These are phyloP conservation scores for Gymnopus androsaceus DNA, from an alignment of 1,284 basidiomycete species.

Conservation along the genomic window DNA sequence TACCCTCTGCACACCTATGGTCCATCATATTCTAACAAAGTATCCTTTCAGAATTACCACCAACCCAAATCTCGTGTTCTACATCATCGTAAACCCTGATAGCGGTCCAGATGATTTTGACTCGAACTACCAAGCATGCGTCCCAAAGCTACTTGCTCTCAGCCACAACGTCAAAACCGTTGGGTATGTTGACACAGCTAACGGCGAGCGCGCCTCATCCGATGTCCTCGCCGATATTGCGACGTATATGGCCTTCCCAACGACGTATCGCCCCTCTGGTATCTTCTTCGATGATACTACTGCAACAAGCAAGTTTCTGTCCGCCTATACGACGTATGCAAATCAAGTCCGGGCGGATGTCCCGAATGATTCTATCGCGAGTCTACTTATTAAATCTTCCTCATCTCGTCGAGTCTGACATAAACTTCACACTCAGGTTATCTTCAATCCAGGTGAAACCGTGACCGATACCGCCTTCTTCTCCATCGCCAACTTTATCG, in stretches of 20 bases:
- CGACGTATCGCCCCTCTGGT: slow-evolving; percentile 32
- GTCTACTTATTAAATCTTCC: too few species aligned
- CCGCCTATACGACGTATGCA: too few species aligned
- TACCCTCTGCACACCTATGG: too few species aligned
- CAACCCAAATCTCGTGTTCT: slow-evolving; percentile 32
- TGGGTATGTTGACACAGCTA: slow-evolving; percentile 36
- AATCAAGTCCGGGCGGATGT: too few species aligned
- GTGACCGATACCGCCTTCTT: slow-evolving; percentile 20
- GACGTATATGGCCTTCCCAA: slow-evolving; percentile 35
- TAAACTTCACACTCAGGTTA: slow-evolving; percentile 21
- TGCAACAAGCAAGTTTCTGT: slow-evolving; percentile 13
- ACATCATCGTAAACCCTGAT: slow-evolving; percentile 35
- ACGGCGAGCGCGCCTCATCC: slow-evolving; percentile 21
- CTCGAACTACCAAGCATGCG: too few species aligned
- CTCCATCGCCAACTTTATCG: slow-evolving; percentile 22
- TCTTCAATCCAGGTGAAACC: too few species aligned
- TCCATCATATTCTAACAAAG: too few species aligned
- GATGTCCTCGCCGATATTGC: slow-evolving; percentile 31
- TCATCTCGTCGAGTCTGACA: too few species aligned
- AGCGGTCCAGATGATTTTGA: slow-evolving; percentile 34
- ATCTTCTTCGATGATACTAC: slow-evolving; percentile 42
- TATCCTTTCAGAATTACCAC: slow-evolving; percentile 33
- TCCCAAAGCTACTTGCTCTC: too few species aligned
- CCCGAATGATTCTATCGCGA: too few species aligned
- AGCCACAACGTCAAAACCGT: slow-evolving; percentile 33